phyloP scores from a whole-genome alignment of 768 basidiomycete species.

The Hericium rajendrae region DNA sequence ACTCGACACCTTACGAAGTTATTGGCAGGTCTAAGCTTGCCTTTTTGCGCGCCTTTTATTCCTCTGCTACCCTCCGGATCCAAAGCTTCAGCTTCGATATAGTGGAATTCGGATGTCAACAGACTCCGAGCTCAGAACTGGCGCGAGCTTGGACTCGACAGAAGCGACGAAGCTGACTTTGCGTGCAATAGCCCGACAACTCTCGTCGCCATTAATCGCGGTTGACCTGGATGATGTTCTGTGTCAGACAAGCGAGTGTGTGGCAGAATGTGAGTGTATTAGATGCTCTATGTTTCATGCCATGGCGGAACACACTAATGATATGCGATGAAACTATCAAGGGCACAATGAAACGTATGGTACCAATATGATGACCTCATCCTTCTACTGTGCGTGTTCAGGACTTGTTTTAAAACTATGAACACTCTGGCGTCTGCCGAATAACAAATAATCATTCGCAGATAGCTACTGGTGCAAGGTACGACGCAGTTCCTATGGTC shows the following conservation, averaged over 20 bases:
- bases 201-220: constrained; percentile 1
- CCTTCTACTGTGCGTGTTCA: constrained; percentile 9
- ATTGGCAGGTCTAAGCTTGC: no score
- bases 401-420: neutral
- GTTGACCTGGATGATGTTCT: constrained; percentile 11
- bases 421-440: neutral
- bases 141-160: neutral
- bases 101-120: neutral
- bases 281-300: neutral
- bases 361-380: constrained; percentile 8
- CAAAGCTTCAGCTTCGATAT: no score
- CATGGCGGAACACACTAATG: neutral
- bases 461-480: constrained; percentile 13
- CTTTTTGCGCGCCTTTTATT: no score
- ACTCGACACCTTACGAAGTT: no score
- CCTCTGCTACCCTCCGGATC: no score
- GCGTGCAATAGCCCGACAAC: no score
- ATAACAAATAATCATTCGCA: neutral
- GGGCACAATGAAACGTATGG: constrained; percentile 11
- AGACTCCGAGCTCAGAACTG: neutral
- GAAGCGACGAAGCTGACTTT: no score
- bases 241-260: constrained; percentile 8
- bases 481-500: no score
- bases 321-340: neutral
- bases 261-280: constrained; percentile 7